Conservation (phyloP, 805 yeast genomes). For the Myxozyma geophila region DNA sequence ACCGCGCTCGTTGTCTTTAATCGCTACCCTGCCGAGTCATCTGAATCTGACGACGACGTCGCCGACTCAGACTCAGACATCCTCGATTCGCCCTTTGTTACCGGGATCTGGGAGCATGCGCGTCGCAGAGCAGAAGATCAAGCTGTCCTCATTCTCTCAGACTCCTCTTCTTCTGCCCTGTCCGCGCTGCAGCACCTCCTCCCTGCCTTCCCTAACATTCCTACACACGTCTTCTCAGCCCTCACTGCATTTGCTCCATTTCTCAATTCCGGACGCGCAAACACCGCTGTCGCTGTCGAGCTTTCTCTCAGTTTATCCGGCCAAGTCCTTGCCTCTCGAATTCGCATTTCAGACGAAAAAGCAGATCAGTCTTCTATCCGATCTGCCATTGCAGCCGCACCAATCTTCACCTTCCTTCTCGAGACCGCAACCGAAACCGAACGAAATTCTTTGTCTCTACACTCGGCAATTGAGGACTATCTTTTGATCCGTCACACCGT, state of each 20-base stretch:
- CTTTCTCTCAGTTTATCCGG: conserved; percentile 31
- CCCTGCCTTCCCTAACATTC: conserved; percentile 45
- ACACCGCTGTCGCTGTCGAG: conserved; percentile 25
- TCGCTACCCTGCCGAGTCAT: not conserved
- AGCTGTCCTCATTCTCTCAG: conserved; percentile 43
- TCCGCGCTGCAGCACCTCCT: conserved; percentile 31
- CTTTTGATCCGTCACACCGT: conserved; percentile 3
- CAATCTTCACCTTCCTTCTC: conserved; percentile 23
- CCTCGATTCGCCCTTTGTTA: conserved; percentile 44
- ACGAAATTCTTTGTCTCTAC: conserved; percentile 16
- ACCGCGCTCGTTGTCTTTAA: conserved; percentile 26
- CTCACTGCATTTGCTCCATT: conserved; percentile 48
- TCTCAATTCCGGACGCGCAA: conserved; percentile 42
- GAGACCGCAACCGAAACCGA: conserved; percentile 25
- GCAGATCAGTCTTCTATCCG: conserved; percentile 15
- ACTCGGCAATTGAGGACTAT: conserved; percentile 11
- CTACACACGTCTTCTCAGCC: conserved; percentile 45
- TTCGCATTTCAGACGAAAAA: conserved; percentile 28
- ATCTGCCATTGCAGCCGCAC: conserved; percentile 12
- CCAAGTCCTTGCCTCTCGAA: conserved; percentile 30
- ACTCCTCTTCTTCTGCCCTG: conserved; percentile 13
- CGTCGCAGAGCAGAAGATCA: conserved; percentile 49
- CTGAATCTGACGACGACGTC: not conserved
- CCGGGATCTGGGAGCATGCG: conserved; percentile 49
- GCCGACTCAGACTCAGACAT: conserved; percentile 16